Base-by-base conservation (phyloP, 1,139 yeast genomes). In the Yamadazyma triangularis region DNA sequence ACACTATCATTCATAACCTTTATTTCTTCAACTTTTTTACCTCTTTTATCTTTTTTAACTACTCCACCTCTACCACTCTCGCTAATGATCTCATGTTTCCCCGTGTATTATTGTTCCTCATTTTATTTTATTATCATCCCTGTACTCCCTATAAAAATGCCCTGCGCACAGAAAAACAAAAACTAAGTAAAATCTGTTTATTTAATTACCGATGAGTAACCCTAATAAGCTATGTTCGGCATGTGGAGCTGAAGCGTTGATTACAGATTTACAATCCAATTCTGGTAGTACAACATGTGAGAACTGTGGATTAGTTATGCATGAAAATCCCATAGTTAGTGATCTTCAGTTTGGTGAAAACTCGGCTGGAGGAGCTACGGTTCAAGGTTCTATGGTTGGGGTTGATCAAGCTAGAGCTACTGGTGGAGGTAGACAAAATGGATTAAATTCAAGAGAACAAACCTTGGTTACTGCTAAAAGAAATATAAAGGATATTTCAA, bases 291-390 rank as follows among this genome's bases (percentile, higher is more conserved):
- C 84, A 21, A 81, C 88, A 20, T 91, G 98, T 64, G 65, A 70
- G 24, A 53, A 60, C 27, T 91, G 98, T 73, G 96, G 97, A 53
- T 64, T 78, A 15, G 97, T 91, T 24, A 74, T 76, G 33, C 95
- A 87, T 46, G 97, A 89, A 53, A 85, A 88, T 48, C 95, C 95
- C 19, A 89, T 91, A 46, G 97, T 93, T 16, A 79, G 95, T 15
- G 98, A 93, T 53, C 93, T 93, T 35, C 86, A 93, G 13, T 91
- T 89, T 60, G 94, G 94, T 25, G 99, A 93, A 50, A 74, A 88
- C 3, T 73, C 95, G 9, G 71, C 82, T 16, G 99, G 99, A 43
- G 97, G 95, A 8, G 96, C 98, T 22, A 77, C 85, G 37, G 96
- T 91, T 2, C 95, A 88, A 44, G 99, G 99, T 49, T 78, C 94